Conservation (phyloP, 1,284 basidiomycete species). For the Boletellus deceptivus region DNA sequence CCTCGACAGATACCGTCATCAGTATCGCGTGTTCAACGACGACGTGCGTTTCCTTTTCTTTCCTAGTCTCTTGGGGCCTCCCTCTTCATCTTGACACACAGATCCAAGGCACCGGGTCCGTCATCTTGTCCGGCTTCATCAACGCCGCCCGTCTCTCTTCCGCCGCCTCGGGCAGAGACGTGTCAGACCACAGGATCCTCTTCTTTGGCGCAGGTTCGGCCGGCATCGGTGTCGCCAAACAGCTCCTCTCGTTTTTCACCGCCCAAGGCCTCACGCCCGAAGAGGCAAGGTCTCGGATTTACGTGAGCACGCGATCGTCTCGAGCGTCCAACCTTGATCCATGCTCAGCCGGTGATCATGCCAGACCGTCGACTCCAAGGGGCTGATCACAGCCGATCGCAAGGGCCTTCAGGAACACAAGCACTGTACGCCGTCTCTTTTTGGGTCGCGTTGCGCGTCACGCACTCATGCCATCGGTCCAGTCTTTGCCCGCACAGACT, state of each 20-base stretch:
- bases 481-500: constrained; percentile 49
- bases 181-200: constrained; percentile 74
- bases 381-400: constrained; percentile 66
- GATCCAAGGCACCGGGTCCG: constrained; percentile 71
- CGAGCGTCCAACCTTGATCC: constrained; percentile 1
- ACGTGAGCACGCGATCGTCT: constrained; percentile 42
- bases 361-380: constrained; percentile 74
- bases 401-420: constrained; percentile 74
- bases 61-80: background rate
- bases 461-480: too few relatives aligned
- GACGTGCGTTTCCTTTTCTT: constrained; percentile 46
- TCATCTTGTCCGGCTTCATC: constrained; percentile 78
- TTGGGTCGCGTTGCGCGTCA: background rate
- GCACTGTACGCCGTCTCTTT: constrained; percentile 41
- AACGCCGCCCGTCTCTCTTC: constrained; percentile 71
- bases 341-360: constrained; percentile 11
- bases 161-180: constrained; percentile 55
- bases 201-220: constrained; percentile 81
- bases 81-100: constrained; percentile 23
- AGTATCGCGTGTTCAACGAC: constrained; percentile 77
- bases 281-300: constrained; percentile 68
- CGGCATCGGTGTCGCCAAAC: constrained; percentile 80
- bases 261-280: constrained; percentile 60
- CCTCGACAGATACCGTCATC: constrained; percentile 59
- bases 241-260: constrained; percentile 75